A percentile compares a stretch with the other conserved stretches of the same genome.
These are phyloP conservation scores for Vigna nakashimae DNA, from an alignment of 306 rosid genomes.

Conservation along the genomic window DNA sequence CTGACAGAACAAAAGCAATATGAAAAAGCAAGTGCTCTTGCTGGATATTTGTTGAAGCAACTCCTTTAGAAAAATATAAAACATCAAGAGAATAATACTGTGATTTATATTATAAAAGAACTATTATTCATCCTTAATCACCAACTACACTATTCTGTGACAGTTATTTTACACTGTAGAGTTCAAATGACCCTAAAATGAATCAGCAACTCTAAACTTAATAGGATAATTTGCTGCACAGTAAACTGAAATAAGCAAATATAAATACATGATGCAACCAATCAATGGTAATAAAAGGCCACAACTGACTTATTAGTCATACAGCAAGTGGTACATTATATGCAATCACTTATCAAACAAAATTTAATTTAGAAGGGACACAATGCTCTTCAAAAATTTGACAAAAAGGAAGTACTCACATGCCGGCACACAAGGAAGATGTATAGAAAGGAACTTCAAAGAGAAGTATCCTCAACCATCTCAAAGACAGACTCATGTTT, in stretches of 20 bases:
- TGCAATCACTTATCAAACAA: slow-evolving; percentile 15
- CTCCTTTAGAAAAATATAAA: slow-evolving; percentile 20
- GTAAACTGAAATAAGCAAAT: neutral
- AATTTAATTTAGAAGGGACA: neutral
- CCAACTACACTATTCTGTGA: neutral
- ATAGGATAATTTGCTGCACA: neutral
- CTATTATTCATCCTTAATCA: neutral
- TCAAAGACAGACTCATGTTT: neutral
- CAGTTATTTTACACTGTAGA: neutral
- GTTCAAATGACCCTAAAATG: slow-evolving; percentile 5
- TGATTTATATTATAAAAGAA: neutral
- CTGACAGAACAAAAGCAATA: neutral
- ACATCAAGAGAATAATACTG: slow-evolving; percentile 1
- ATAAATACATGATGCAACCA: neutral
- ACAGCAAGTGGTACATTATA: neutral
- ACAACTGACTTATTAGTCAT: neutral
- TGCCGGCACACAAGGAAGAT: slow-evolving; percentile 8
- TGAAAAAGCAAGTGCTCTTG: neutral
- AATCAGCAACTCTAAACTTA: slow-evolving; percentile 11
- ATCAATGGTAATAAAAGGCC: neutral
- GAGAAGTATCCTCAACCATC: neutral
- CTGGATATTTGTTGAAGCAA: slow-evolving; percentile 15
- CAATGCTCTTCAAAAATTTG: slow-evolving; percentile 6
- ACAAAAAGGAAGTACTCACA: neutral
- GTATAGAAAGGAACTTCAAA: neutral